Percentiles rank a stretch among this genome's conserved stretches.
phyloP scores from a whole-genome alignment of 2,329 filamentous ascomycete species.

The Chrysoporthe puriensis region DNA sequence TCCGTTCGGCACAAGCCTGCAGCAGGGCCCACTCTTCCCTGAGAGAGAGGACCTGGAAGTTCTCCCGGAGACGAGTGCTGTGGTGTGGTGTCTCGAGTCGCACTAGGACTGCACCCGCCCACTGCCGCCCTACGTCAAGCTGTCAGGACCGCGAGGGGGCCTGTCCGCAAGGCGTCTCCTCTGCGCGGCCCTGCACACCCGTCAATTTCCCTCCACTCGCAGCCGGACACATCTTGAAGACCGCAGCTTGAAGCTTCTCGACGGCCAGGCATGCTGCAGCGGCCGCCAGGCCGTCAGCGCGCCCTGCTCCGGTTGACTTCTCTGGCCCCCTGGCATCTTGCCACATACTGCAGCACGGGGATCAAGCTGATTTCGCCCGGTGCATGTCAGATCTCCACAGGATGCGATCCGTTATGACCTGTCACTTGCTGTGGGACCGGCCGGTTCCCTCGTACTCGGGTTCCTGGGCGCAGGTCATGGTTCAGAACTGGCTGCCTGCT shows the following conservation, averaged over 20 bases:
- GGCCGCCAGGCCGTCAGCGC: neutral
- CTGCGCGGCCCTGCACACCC: neutral
- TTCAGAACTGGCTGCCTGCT: slow-evolving; percentile 4
- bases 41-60: no score
- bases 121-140: slow-evolving; percentile 9
- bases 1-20: neutral
- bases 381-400: slow-evolving; percentile 28
- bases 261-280: neutral
- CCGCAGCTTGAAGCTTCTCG: neutral
- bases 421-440: slow-evolving; percentile 20
- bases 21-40: neutral
- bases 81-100: slow-evolving; percentile 4
- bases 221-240: neutral
- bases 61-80: no score
- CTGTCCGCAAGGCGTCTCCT: neutral
- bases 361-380: slow-evolving; percentile 19
- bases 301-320: neutral
- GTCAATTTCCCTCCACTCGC: slow-evolving; percentile 4
- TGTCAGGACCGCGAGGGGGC: neutral
- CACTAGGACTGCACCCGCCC: slow-evolving; percentile 6
- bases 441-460: slow-evolving; percentile 7
- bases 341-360: slow-evolving; percentile 12
- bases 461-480: slow-evolving; percentile 10
- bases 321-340: neutral
- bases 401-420: slow-evolving; percentile 18